Conservation (phyloP, 441 rosid genomes). For the Syzygium malaccense region DNA sequence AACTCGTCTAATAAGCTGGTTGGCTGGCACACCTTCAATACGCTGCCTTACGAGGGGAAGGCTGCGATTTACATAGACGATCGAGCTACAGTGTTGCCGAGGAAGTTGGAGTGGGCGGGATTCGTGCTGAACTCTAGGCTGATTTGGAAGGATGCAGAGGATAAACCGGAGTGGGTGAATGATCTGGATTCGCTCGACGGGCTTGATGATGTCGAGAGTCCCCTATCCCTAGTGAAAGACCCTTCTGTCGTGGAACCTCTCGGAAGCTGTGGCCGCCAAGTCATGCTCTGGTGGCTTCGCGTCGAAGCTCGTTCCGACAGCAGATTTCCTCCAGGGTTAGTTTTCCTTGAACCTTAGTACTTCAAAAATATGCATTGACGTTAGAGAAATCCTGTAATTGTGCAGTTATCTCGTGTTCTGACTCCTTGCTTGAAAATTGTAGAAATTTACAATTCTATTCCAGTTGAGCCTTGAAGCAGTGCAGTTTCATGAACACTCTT, state of each 20-base stretch:
- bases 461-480: not conserved
- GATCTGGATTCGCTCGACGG: slow-evolving; percentile 52
- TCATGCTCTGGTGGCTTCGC: slow-evolving; percentile 98
- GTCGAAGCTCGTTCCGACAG: slow-evolving; percentile 98
- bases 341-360: not conserved
- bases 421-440: not conserved
- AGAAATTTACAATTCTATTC: not conserved
- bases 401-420: not conserved
- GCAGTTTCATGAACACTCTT: not conserved
- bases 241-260: slow-evolving; percentile 81
- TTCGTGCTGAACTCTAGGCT: slow-evolving; percentile 86
- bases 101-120: slow-evolving; percentile 94
- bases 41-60: slow-evolving; percentile 52
- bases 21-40: slow-evolving; percentile 89
- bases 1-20: slow-evolving; percentile 53
- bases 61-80: slow-evolving; percentile 75
- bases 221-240: slow-evolving; percentile 63
- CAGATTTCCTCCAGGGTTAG: slow-evolving; percentile 95
- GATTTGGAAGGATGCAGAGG: slow-evolving; percentile 71
- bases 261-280: slow-evolving; percentile 91
- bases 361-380: not conserved
- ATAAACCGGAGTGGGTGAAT: slow-evolving; percentile 73
- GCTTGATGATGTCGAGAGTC: slow-evolving; percentile 55
- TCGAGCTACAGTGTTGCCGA: slow-evolving; percentile 73
- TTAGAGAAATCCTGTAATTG: not conserved